Evolutionary conservation across 2,329 filamentous ascomycete species (phyloP).

Genomic region (Venturia asperata): DNA sequence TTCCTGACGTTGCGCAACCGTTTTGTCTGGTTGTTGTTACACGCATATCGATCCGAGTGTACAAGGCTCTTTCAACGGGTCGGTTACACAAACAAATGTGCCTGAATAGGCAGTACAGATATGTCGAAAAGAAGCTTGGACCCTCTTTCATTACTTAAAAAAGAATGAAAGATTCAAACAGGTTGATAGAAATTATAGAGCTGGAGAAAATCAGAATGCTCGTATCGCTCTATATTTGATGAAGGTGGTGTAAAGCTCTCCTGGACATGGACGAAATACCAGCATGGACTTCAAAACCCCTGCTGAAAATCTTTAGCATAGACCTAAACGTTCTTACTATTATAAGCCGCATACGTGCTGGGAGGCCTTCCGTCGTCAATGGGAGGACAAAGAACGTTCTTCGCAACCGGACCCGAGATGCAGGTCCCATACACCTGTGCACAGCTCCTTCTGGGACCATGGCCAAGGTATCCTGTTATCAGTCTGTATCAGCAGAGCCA

Average conservation of each 20-base stretch:
- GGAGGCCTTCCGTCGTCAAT: neutral
- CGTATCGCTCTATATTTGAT: neutral
- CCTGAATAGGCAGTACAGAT: conserved; percentile 6
- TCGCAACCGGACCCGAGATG: neutral
- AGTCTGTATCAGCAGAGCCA: neutral
- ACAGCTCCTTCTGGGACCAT: neutral
- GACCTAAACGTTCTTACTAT: neutral
- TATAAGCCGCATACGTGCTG: conserved; percentile 2
- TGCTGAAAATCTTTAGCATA: neutral
- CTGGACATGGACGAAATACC: neutral
- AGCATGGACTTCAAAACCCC: neutral
- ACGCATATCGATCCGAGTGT: conserved; percentile 8
- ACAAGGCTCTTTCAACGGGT: conserved; percentile 7
- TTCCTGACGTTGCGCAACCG: conserved; percentile 3
- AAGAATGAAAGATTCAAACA: neutral
- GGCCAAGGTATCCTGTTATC: neutral
- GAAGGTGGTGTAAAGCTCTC: neutral
- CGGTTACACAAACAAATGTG: neutral
- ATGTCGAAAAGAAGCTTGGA: neutral
- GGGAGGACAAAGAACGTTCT: conserved; percentile 5
- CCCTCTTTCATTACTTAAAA: neutral
- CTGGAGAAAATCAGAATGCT: neutral
- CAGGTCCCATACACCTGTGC: neutral
- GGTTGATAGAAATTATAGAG: neutral
- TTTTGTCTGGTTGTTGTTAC: conserved; percentile 12